Percentiles rank a stretch among this genome's conserved stretches.
Conservation (phyloP, 2,329 filamentous ascomycete genomes). For the Colletotrichum tropicicola region DNA sequence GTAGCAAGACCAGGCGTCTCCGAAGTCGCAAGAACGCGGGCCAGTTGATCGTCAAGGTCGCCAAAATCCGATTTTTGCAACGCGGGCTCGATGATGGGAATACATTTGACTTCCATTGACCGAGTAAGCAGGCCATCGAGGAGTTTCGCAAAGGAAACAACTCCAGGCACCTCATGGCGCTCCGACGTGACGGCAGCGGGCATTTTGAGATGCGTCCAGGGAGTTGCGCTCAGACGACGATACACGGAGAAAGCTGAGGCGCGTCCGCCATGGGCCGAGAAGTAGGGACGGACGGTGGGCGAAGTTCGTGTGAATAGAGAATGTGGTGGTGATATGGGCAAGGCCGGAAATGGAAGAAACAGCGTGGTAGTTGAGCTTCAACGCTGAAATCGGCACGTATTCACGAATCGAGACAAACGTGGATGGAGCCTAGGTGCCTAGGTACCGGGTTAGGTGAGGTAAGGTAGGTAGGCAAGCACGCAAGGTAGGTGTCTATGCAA, state of each 20-base stretch:
- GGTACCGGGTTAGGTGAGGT: too few relatives aligned
- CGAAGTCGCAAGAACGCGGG: slow-evolving; percentile 40
- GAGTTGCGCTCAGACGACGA: neutral
- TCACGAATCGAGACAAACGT: too few relatives aligned
- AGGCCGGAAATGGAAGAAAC: too few relatives aligned
- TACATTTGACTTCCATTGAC: slow-evolving; percentile 67
- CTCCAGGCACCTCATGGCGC: slow-evolving; percentile 60
- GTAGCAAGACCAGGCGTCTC: slow-evolving; percentile 41
- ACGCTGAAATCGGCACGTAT: too few relatives aligned
- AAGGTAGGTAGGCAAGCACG: too few relatives aligned
- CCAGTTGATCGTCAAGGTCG: slow-evolving; percentile 55
- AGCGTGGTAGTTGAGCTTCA: too few relatives aligned
- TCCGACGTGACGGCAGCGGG: slow-evolving; percentile 52
- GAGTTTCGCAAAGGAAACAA: slow-evolving; percentile 61
- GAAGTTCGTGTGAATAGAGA: neutral
- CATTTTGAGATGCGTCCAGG: slow-evolving; percentile 49
- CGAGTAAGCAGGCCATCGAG: slow-evolving; percentile 66
- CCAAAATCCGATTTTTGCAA: slow-evolving; percentile 75
- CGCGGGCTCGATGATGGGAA: slow-evolving; percentile 74
- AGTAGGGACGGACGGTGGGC: too few relatives aligned
- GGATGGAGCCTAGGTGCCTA: too few relatives aligned
- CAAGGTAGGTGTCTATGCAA: neutral
- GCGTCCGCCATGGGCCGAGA: neutral
- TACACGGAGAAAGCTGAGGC: neutral
- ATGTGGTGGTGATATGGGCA: too few relatives aligned